phyloP scores from a whole-genome alignment of 2,329 filamentous ascomycete species.

The Colletotrichum cereale region DNA sequence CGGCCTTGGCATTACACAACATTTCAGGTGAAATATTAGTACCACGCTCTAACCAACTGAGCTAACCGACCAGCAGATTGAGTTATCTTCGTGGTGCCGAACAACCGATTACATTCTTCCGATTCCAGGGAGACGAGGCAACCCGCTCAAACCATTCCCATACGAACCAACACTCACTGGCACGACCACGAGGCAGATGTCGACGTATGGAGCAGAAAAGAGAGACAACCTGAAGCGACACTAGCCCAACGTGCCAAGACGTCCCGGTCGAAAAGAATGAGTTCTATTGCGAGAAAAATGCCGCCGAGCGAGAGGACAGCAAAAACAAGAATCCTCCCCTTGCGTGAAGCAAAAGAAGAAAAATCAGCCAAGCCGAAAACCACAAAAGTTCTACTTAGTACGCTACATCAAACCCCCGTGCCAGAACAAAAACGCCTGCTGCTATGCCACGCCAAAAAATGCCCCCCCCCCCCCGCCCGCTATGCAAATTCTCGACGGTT shows the following conservation, averaged over 20 bases:
- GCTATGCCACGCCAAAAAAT: background rate
- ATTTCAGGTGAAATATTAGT: conserved; percentile 34
- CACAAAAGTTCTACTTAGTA: too few species aligned
- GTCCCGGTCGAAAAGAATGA: background rate
- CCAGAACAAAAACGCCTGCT: background rate
- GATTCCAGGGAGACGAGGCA: too few species aligned
- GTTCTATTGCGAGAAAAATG: background rate
- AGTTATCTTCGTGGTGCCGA: too few species aligned
- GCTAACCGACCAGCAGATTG: conserved; percentile 28
- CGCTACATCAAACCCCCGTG: background rate
- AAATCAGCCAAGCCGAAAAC: background rate
- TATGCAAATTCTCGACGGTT: background rate
- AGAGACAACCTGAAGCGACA: background rate
- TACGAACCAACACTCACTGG: too few species aligned
- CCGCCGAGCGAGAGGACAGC: background rate
- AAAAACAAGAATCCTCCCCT: too few species aligned
- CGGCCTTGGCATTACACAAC: conserved; percentile 38
- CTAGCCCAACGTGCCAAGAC: background rate
- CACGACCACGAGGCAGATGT: background rate
- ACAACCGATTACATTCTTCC: too few species aligned
- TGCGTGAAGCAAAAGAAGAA: background rate
- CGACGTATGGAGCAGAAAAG: background rate
- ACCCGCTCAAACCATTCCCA: too few species aligned
- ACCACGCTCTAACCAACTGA: conserved; percentile 41
- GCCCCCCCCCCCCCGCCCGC: background rate